Evolutionary conservation across 768 basidiomycete genomes (phyloP).

Genomic region (Panellus pusillus): DNA sequence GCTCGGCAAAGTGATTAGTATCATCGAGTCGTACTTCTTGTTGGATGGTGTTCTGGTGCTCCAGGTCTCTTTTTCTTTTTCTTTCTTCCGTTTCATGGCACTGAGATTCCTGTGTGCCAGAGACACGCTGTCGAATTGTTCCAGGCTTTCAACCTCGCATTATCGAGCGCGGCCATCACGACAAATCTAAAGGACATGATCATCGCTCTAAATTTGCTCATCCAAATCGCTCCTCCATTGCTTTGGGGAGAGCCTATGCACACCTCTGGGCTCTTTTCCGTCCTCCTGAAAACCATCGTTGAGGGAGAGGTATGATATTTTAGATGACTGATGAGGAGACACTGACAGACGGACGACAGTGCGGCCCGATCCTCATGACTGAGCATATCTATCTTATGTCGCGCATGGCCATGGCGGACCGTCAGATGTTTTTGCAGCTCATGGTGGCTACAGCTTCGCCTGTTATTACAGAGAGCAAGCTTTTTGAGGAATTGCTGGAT

Average conservation of each 20-base stretch:
- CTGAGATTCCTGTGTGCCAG: slow-evolving; percentile 34
- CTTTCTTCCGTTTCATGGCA: not conserved
- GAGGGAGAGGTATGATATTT: slow-evolving; percentile 60
- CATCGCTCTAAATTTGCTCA: slow-evolving; percentile 54
- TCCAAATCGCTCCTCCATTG: slow-evolving; percentile 61
- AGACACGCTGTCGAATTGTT: slow-evolving; percentile 57
- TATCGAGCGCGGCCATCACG: slow-evolving; percentile 47
- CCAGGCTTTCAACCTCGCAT: slow-evolving; percentile 50
- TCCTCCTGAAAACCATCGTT: slow-evolving; percentile 56
- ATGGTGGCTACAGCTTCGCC: slow-evolving; percentile 60
- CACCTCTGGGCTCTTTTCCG: slow-evolving; percentile 68
- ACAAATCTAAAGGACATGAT: slow-evolving; percentile 65
- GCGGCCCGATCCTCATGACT: slow-evolving; percentile 48
- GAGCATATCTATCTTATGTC: slow-evolving; percentile 76
- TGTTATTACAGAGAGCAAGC: slow-evolving; percentile 47
- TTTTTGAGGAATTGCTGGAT: slow-evolving; percentile 70
- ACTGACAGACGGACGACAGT: slow-evolving; percentile 29
- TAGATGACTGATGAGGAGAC: not conserved
- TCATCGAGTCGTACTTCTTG: slow-evolving; percentile 80
- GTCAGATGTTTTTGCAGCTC: slow-evolving; percentile 67
- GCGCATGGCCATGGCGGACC: slow-evolving; percentile 68
- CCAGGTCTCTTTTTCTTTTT: slow-evolving; percentile 45
- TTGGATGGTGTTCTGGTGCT: slow-evolving; percentile 63
- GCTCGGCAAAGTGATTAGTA: slow-evolving; percentile 61
- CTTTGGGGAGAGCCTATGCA: slow-evolving; percentile 78